These are phyloP conservation scores for Albizia julibrissin DNA, from an alignment of 306 rosid genomes.

Conservation along the genomic window DNA sequence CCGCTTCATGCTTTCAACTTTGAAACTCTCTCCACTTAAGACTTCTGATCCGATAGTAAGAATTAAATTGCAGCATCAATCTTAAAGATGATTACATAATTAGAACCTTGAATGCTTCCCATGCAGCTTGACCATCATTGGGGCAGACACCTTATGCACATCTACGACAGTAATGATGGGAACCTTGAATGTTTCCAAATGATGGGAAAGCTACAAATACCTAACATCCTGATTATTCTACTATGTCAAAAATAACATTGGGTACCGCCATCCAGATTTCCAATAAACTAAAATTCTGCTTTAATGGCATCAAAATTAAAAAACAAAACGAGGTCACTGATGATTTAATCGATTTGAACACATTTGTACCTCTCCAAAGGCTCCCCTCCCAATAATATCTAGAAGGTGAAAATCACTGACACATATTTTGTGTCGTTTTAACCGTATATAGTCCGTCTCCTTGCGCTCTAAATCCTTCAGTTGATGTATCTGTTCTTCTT, in stretches of 20 bases:
- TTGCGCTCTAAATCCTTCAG: slow-evolving; percentile 84
- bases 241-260: neutral
- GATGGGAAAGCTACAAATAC: neutral
- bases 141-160: neutral
- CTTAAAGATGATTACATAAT: neutral
- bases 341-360: slow-evolving; percentile 21
- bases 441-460: slow-evolving; percentile 82
- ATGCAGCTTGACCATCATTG: slow-evolving; percentile 12
- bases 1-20: neutral
- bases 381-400: slow-evolving; percentile 92
- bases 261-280: neutral
- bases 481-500: slow-evolving; percentile 78
- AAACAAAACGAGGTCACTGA: neutral
- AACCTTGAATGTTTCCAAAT: neutral
- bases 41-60: neutral
- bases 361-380: slow-evolving; percentile 88
- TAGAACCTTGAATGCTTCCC: neutral
- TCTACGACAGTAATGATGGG: neutral
- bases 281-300: neutral
- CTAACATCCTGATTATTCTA: neutral
- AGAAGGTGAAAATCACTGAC: slow-evolving; percentile 89
- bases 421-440: slow-evolving; percentile 87
- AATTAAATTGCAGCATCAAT: neutral
- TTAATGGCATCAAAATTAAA: slow-evolving; percentile 2
- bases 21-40: neutral